Evolutionary conservation across 164 flowering plant species (phyloP).

Genomic region (Umbellularia californica): DNA sequence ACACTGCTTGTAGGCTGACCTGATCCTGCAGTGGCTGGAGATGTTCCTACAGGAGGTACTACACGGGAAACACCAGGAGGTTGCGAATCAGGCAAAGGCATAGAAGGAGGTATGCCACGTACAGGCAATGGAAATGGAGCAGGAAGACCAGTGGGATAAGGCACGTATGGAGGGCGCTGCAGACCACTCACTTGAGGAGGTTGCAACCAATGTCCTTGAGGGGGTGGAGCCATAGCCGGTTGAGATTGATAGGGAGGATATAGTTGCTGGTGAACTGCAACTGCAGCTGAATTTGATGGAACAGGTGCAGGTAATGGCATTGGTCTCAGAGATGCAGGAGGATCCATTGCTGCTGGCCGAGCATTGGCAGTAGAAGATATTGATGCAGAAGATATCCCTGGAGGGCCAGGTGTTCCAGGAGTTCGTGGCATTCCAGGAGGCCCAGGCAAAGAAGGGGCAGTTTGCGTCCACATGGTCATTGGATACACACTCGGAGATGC

Average conservation of each 20-base stretch:
- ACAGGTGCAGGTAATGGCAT: conserved; percentile 19
- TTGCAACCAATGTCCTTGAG: conserved; percentile 71
- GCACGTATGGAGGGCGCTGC: conserved; percentile 56
- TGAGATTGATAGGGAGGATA: conserved; percentile 38
- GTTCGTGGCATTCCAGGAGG: conserved; percentile 33
- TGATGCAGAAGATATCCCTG: conserved; percentile 40
- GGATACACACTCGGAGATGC: conserved; percentile 28
- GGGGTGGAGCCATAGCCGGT: conserved; percentile 45
- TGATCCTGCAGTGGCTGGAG: conserved; percentile 27
- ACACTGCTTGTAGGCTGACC: conserved; percentile 21
- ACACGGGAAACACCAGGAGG: conserved; percentile 57
- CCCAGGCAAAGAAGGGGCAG: conserved; percentile 33
- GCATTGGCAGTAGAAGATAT: conserved; percentile 23
- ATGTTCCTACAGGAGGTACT: conserved; percentile 33
- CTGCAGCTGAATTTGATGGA: conserved; percentile 23
- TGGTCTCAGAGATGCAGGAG: conserved; percentile 32
- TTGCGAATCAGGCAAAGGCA: conserved; percentile 50
- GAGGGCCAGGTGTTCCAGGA: conserved; percentile 46
- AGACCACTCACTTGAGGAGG: conserved; percentile 50
- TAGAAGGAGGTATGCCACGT: conserved; percentile 42
- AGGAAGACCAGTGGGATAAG: conserved; percentile 47
- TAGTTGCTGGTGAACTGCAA: conserved; percentile 38
- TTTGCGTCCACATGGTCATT: conserved; percentile 23
- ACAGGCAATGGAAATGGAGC: conserved; percentile 48
- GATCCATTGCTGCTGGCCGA: conserved; percentile 23